Percentiles rank a stretch among this genome's conserved stretches.
Conservation (phyloP, 176 grass and related monocot genomes). For the Neostapfia colusana region DNA sequence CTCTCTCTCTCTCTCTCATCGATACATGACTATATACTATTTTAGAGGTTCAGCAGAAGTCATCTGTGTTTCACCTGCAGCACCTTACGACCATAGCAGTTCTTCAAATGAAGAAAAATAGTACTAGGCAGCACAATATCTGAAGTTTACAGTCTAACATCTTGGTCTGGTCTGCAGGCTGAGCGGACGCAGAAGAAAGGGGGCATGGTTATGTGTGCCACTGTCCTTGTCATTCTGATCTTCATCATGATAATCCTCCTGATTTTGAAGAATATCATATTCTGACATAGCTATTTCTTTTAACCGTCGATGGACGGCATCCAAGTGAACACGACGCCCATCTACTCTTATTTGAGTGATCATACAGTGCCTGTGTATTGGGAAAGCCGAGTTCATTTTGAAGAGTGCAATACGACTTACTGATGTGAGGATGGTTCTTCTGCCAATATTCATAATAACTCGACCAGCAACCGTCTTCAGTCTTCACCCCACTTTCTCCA, state of each 20-base stretch:
- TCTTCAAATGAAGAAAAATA: constrained; percentile 39
- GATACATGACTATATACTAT: constrained; percentile 26
- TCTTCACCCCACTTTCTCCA: constrained; percentile 28
- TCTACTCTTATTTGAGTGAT: constrained; percentile 34
- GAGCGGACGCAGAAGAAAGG: constrained; percentile 93
- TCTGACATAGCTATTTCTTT: constrained; percentile 51
- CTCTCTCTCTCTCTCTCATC: not conserved
- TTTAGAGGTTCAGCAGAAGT: not conserved
- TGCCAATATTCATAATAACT: constrained; percentile 33
- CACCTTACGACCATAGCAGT: constrained; percentile 5
- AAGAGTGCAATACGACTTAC: constrained; percentile 23
- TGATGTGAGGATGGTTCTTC: constrained; percentile 36
- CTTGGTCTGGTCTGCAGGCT: constrained; percentile 63
- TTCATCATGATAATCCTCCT: constrained; percentile 93
- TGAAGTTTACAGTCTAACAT: constrained; percentile 42
- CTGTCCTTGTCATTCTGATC: constrained; percentile 85
- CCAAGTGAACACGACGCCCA: constrained; percentile 14
- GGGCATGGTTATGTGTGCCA: constrained; percentile 95
- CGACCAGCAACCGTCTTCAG: constrained; percentile 21
- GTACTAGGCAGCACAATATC: not conserved
- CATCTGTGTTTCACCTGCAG: constrained; percentile 22
- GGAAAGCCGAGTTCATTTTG: constrained; percentile 25
- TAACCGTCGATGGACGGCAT: constrained; percentile 9
- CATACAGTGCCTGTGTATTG: constrained; percentile 20
- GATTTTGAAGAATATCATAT: constrained; percentile 78